Evolutionary conservation across 2,329 filamentous ascomycete species (phyloP).

Genomic region (Zymoseptoria tritici): DNA sequence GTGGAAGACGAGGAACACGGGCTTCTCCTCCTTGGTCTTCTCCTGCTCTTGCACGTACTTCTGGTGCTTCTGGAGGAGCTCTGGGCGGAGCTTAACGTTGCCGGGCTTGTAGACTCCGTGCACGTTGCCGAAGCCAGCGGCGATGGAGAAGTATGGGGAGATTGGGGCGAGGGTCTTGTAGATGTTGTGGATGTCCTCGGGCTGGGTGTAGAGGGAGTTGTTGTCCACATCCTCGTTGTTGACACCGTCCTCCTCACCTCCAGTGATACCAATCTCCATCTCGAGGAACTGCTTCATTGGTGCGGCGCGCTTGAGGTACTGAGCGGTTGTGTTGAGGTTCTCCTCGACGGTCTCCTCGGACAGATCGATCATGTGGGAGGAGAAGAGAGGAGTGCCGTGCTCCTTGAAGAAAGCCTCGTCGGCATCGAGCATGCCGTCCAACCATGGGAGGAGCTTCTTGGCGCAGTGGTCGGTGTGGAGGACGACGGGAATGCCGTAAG

Average conservation of each 20-base stretch:
- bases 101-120: conserved; percentile 98
- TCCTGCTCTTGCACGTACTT: conserved; percentile 78
- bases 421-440: conserved; percentile 90
- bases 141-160: conserved; percentile 95
- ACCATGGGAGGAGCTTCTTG: conserved; percentile 98
- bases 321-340: conserved; percentile 87
- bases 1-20: conserved; percentile 99
- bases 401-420: conserved; percentile 94
- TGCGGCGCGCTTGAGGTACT: conserved; percentile 87
- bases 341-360: conserved; percentile 83
- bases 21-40: conserved; percentile 67
- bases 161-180: conserved; percentile 78
- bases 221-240: conserved; percentile 99
- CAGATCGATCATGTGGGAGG: conserved; percentile 96
- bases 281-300: conserved; percentile 99
- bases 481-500: conserved; percentile 84
- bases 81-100: conserved; percentile 93
- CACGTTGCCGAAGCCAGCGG: conserved; percentile 96
- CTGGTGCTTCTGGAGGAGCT: conserved; percentile 96
- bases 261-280: conserved; percentile 96
- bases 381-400: conserved; percentile 87
- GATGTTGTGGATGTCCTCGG: conserved; percentile 89
- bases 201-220: conserved; percentile 94
- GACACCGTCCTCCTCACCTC: conserved; percentile 95
- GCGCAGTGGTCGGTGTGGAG: conserved; percentile 98